Conservation (phyloP, 441 rosid species). For the Syzygium malaccense region DNA sequence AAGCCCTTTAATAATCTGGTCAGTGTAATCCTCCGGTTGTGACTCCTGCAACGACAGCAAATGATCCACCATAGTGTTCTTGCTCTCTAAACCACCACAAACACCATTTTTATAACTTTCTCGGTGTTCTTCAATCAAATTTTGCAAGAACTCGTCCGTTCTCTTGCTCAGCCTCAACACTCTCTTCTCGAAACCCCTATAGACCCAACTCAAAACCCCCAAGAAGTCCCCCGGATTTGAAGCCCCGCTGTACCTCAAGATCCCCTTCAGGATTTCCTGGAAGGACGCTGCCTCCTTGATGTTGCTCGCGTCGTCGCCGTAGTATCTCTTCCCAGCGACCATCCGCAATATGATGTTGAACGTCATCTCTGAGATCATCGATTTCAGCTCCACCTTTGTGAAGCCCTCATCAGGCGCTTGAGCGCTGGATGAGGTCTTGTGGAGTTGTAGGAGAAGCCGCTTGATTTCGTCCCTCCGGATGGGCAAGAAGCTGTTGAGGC, state of each 20-base stretch:
- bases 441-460: neutral
- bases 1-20: neutral
- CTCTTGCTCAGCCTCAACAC: neutral
- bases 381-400: neutral
- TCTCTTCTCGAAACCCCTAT: neutral
- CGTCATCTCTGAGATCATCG: neutral
- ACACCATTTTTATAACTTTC: neutral
- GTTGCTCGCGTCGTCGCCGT: neutral
- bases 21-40: neutral
- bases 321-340: slow-evolving; percentile 10
- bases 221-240: neutral
- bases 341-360: slow-evolving; percentile 12
- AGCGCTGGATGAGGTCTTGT: neutral
- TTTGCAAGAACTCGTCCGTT: neutral
- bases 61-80: neutral
- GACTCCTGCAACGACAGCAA: neutral
- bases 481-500: neutral
- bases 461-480: neutral
- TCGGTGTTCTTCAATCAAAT: neutral
- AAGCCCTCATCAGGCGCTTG: neutral
- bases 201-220: slow-evolving; percentile 7
- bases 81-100: neutral
- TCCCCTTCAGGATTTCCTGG: neutral
- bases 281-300: neutral
- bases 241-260: neutral